These are phyloP conservation scores for Olyra latifolia DNA, from an alignment of 176 grass and related monocot genomes.

Conservation along the genomic window DNA sequence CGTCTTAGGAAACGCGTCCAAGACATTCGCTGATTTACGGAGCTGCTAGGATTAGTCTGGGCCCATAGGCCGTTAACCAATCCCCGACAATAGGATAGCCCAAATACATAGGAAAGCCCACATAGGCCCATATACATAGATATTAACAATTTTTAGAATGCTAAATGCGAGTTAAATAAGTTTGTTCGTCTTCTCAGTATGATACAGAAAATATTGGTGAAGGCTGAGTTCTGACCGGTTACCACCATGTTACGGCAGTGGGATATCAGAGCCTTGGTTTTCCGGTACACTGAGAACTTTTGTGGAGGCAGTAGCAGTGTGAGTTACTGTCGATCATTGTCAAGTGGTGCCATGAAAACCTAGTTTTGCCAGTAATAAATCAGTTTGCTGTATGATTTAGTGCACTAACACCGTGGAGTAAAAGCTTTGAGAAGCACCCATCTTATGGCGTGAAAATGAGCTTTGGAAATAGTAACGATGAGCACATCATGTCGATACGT, in stretches of 20 bases:
- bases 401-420: not conserved
- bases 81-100: too few relatives aligned
- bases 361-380: not conserved
- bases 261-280: not conserved
- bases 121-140: too few relatives aligned
- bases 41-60: too few relatives aligned
- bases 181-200: not conserved
- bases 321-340: not conserved
- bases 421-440: not conserved
- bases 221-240: not conserved
- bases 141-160: not conserved
- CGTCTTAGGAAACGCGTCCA: too few relatives aligned
- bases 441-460: too few relatives aligned
- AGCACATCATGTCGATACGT: constrained; percentile 22
- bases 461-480: not conserved
- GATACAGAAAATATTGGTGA: not conserved
- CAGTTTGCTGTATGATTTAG: not conserved
- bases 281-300: not conserved
- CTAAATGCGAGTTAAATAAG: not conserved
- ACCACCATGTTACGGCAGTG: not conserved
- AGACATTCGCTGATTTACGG: too few relatives aligned
- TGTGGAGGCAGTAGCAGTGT: not conserved
- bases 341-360: not conserved
- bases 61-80: too few relatives aligned
- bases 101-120: too few relatives aligned